Evolutionary conservation across 306 rosid genomes (phyloP), one percentile per base, ranked within the genome.

Genomic region (Castanospermum australe): DNA sequence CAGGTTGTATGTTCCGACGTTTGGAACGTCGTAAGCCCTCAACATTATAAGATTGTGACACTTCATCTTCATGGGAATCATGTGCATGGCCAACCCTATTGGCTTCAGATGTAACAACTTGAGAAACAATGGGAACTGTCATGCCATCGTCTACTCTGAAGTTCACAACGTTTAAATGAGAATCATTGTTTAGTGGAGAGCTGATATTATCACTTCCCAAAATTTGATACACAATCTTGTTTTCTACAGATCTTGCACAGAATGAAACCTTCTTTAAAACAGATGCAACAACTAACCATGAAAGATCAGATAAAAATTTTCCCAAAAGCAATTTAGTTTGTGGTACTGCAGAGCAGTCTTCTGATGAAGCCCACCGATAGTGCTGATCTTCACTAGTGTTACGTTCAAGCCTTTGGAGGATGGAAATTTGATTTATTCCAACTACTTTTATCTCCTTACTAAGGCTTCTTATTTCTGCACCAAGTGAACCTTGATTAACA

Each of bases 281-380:
- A 2, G 99, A 91, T 17, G 97, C 33, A 45, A 84, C 95, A 55
- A 94, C 83, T 61, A 94, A 81, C 99, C 97, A 92, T n/a, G 97
- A 87, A 63, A 94, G 22, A 71, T 94, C 99, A 6, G 82, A 30
- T 76, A 94, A 78, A 32, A 94, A 81, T 70, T 84, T 89, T 62
- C 97, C 97, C 56, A 85, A 35, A 30, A 91, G 88, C 87, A 94
- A 73, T 79, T 90, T 94, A 5, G 97, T 87, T 56, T 87, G 79
- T 44, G 84, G 88, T 79, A 92, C 72, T 11, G 70, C 18, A 32
- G 91, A 33, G 76, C 89, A 87, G 77, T 91, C 93, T 68, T 87
- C 92, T 1, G 97, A 87, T 71, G 79, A 84, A 41, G 83, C 93
- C 98, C 98, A 92, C 39, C 97, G 84, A 77, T 91, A 86, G 75